These are phyloP conservation scores for Cicer yamashitae DNA, from an alignment of 306 rosid genomes.

Conservation along the genomic window DNA sequence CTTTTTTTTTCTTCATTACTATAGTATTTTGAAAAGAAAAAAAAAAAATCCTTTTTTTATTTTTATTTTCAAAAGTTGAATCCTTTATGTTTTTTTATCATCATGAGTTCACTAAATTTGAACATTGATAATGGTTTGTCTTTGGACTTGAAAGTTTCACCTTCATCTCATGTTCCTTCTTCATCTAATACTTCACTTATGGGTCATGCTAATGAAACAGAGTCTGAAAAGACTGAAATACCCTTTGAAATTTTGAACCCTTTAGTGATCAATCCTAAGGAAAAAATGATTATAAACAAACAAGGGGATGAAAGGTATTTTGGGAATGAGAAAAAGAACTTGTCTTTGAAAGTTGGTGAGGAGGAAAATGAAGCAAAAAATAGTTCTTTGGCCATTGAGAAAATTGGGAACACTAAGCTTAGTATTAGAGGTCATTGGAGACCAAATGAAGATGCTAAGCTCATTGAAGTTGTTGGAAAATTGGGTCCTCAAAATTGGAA, in stretches of 20 bases:
- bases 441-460: conserved; percentile 83
- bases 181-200: conserved; percentile 34
- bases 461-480: conserved; percentile 74
- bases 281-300: conserved; percentile 23
- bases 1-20: background rate
- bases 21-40: background rate
- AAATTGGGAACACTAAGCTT: conserved; percentile 49
- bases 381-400: conserved; percentile 15
- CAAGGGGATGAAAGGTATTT: conserved; percentile 29
- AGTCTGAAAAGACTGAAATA: conserved; percentile 41
- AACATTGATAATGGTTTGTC: conserved; percentile 41
- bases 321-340: conserved; percentile 15
- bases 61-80: conserved; percentile 15
- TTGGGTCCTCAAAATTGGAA: conserved; percentile 92
- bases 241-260: conserved; percentile 50
- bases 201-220: background rate
- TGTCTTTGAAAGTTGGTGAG: conserved; percentile 50
- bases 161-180: background rate
- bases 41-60: background rate
- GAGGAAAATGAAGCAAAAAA: conserved; percentile 36
- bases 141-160: conserved; percentile 36
- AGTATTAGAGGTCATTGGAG: conserved; percentile 93
- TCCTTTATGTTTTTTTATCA: background rate
- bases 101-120: conserved; percentile 58
- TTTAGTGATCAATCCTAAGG: conserved; percentile 13